phyloP scores from a whole-genome alignment of 345 rosid species.

The Ailanthus altissimus region DNA sequence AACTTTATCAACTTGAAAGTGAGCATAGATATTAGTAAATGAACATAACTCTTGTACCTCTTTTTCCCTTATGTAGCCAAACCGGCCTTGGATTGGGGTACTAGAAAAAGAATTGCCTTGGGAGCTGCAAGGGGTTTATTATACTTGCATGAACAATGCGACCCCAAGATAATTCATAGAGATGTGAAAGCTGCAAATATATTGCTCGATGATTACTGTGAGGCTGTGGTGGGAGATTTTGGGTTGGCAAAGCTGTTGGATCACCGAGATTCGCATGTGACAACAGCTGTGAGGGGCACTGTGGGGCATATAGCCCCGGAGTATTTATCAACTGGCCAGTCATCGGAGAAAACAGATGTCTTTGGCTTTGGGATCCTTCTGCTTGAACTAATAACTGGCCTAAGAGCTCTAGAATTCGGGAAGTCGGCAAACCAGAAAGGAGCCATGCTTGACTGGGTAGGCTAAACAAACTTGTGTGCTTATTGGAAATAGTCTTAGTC shows the following conservation, averaged over 20 bases:
- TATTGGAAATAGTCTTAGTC: background rate
- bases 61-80: constrained; percentile 45
- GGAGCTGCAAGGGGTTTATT: constrained; percentile 94
- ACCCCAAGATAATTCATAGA: constrained; percentile 94
- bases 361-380: constrained; percentile 91
- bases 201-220: constrained; percentile 78
- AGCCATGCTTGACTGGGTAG: constrained; percentile 91
- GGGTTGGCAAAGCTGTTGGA: constrained; percentile 92
- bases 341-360: constrained; percentile 96
- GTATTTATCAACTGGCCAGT: constrained; percentile 91
- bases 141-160: constrained; percentile 94
- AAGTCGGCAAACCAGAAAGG: constrained; percentile 84
- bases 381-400: constrained; percentile 78
- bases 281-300: constrained; percentile 94
- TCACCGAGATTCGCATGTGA: constrained; percentile 84
- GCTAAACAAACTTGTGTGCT: constrained; percentile 21
- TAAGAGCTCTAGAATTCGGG: constrained; percentile 84
- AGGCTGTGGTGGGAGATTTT: constrained; percentile 94
- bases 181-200: constrained; percentile 97
- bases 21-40: background rate
- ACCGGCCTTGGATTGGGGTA: constrained; percentile 84
- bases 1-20: background rate
- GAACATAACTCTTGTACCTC: background rate
- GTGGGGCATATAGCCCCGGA: constrained; percentile 98
- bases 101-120: constrained; percentile 83